Base-by-base conservation (phyloP, 805 yeast species). In the Schwanniomyces polymorphus region DNA sequence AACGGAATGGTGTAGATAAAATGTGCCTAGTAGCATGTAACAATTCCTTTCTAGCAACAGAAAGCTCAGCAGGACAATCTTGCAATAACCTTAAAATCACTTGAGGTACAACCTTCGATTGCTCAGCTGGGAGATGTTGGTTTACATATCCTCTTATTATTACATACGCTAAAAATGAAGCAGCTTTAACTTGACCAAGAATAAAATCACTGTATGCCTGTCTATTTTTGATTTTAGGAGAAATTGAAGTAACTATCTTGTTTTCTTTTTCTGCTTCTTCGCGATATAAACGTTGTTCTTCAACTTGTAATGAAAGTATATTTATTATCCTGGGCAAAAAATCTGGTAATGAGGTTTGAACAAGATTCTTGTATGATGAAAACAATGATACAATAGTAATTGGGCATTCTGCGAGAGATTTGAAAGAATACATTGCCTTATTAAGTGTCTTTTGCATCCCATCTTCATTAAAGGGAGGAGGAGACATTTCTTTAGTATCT, bases 1-100 rank as follows among this genome's bases (percentile, higher is more conserved):
- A 74, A 50, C 96, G 78, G 64, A 89, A 89, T 18, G 91, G 91
- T 0, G 98, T 94, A 3, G 96, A 87, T 42, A 94, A 70, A n/a
- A 94, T 90, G 59, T 94, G 99, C 58, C 98, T 78, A 3, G 96
- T 88, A 0, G 97, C 97, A 53, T 94, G 98, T 27, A 94, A 71
- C 38, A 94, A 70, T 65, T 94, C 99, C 63, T 91, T 91, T 59
- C 98, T 78, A 0, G 97, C 96, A 3, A 91, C 84, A 4, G 96
- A 87, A 42, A 90, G 73, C 60, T 92, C 98, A 14, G 94, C 84
- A 2, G 99, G 99, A 64, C 98, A 94, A 64, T 95, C 98, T 65
- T 91, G 96, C 34, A 94, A 70, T 34, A 94, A 70, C 53, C 98
- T 75, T 45, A 91, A 79, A 34, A 94, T 88, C 46, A 91, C 79